Evolutionary conservation across 176 grass and related monocot genomes (phyloP).

Genomic region (Triticum turgidum): DNA sequence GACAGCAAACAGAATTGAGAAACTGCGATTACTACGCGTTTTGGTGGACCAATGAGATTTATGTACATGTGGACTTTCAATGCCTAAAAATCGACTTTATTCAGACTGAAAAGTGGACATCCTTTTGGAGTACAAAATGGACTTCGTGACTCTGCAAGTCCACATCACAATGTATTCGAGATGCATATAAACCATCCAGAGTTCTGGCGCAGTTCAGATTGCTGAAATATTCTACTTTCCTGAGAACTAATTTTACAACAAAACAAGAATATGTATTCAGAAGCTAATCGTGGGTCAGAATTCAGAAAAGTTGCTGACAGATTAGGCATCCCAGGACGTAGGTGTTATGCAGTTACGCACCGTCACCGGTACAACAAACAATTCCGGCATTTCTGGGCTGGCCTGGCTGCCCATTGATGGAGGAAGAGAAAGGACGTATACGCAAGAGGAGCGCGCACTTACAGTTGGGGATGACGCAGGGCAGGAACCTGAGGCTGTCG

Average conservation of each 20-base stretch:
- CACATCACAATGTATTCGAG: neutral
- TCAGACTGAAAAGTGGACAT: neutral
- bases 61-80: neutral
- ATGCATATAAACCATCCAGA: neutral
- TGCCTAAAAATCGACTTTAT: neutral
- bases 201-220: neutral
- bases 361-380: neutral
- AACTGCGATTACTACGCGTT: neutral
- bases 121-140: neutral
- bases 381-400: neutral
- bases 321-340: neutral
- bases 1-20: neutral
- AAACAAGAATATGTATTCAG: neutral
- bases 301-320: neutral
- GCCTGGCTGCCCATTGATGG: constrained; percentile 10
- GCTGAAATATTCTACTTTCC: neutral
- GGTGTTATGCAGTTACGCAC: constrained; percentile 11
- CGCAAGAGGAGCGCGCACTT: neutral
- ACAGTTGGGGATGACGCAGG: constrained; percentile 96
- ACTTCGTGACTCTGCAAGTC: neutral
- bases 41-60: neutral
- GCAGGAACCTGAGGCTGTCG: constrained; percentile 66
- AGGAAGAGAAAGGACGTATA: neutral
- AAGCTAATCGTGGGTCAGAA: neutral
- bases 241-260: neutral